Evolutionary conservation across 2,329 filamentous ascomycete genomes (phyloP).

Genomic region (Hymenoscyphus repandus): DNA sequence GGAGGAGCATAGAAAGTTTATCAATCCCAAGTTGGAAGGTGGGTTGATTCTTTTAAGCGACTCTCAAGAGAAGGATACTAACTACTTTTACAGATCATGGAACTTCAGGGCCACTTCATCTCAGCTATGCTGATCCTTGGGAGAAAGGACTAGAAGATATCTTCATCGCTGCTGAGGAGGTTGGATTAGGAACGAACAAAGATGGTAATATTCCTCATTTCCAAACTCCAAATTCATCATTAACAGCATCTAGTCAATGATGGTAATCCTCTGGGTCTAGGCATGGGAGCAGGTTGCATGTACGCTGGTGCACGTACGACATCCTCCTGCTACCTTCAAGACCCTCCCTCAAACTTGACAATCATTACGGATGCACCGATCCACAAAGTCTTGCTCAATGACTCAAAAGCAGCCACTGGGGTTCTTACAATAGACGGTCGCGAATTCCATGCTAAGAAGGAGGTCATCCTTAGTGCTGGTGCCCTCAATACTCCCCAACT

Average conservation of each 20-base stretch:
- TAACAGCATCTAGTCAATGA: conserved; percentile 45
- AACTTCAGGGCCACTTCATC: conserved; percentile 39
- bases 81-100: conserved; percentile 41
- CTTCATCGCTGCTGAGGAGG: conserved; percentile 43
- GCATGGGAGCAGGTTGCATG: conserved; percentile 44
- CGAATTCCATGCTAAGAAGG: conserved; percentile 29
- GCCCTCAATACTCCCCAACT: conserved; percentile 41
- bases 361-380: conserved; percentile 45
- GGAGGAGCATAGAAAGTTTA: conserved; percentile 39
- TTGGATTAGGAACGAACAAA: conserved; percentile 43
- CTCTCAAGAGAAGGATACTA: neutral
- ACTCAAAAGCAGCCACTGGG: conserved; percentile 41
- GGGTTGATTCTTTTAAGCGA: neutral
- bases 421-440: conserved; percentile 38
- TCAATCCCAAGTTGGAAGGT: conserved; percentile 35
- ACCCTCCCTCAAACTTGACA: conserved; percentile 44
- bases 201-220: neutral
- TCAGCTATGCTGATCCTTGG: conserved; percentile 44
- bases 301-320: conserved; percentile 44
- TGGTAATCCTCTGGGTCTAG: conserved; percentile 53
- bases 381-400: conserved; percentile 41
- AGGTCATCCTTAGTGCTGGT: conserved; percentile 44
- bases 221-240: neutral
- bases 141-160: conserved; percentile 43
- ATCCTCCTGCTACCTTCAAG: conserved; percentile 43